Evolutionary conservation across 2,329 filamentous ascomycete species (phyloP).

Genomic region (Cryphonectria naterciae): DNA sequence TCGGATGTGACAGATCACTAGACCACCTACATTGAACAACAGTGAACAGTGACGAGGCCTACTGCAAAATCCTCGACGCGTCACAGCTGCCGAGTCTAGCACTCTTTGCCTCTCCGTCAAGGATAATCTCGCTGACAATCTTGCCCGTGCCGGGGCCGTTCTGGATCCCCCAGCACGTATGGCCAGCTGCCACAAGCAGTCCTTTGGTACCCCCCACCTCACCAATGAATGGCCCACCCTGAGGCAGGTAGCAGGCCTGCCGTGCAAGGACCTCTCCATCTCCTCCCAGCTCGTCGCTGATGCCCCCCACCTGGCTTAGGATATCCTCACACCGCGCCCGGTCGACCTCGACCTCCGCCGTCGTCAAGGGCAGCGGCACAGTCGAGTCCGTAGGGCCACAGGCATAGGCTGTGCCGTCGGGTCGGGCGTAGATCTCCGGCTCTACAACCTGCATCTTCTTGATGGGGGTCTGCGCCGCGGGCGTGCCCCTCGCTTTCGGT

Average conservation of each 20-base stretch:
- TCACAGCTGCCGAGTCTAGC: slow-evolving; percentile 57
- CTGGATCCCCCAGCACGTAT: slow-evolving; percentile 84
- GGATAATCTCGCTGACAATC: slow-evolving; percentile 65
- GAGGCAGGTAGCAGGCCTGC: slow-evolving; percentile 79
- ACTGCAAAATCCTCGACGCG: slow-evolving; percentile 46
- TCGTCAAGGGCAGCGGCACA: slow-evolving; percentile 64
- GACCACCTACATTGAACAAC: too few relatives aligned
- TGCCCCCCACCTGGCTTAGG: slow-evolving; percentile 61
- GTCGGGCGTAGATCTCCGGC: slow-evolving; percentile 78
- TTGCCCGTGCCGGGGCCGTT: slow-evolving; percentile 76
- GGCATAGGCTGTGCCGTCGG: slow-evolving; percentile 75
- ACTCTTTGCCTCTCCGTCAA: slow-evolving; percentile 63
- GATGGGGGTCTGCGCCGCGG: slow-evolving; percentile 27
- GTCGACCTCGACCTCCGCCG: slow-evolving; percentile 69
- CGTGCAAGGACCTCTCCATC: slow-evolving; percentile 62
- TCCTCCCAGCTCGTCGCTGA: slow-evolving; percentile 57
- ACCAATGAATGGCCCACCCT: slow-evolving; percentile 72
- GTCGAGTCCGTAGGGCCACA: slow-evolving; percentile 69
- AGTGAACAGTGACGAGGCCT: neutral
- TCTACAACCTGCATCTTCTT: slow-evolving; percentile 52
- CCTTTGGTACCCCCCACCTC: slow-evolving; percentile 64
- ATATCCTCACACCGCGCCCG: slow-evolving; percentile 69
- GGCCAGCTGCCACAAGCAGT: slow-evolving; percentile 70
- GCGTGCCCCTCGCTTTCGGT: slow-evolving; percentile 29
- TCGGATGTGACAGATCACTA: neutral